Base-by-base conservation (phyloP, 2,329 filamentous ascomycete species). In the Thelonectria blattea region DNA sequence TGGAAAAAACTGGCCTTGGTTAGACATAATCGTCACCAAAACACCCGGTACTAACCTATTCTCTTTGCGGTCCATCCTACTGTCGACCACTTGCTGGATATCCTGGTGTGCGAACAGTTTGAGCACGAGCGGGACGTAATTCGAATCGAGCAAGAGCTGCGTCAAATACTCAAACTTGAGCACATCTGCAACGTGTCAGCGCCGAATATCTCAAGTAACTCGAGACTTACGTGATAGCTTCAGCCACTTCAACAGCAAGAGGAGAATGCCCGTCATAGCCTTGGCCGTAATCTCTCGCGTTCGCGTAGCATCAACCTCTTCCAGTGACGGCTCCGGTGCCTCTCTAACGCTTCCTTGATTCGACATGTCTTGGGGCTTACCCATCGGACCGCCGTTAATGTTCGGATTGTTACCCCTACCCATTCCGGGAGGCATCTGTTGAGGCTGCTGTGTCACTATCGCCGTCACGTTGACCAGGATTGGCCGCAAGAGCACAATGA, bases 91-190 rank as follows among this genome's bases (percentile, higher is more conserved):
- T 71, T 92, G 90, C 68, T 97, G 94, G 37, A 97, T 88, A 65
- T 99, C 96, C 75, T 97, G 93, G 72, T 97, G 89, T 51, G 94
- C 93, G 74, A 97, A 93, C 50, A 97, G 86, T 78, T 98, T 98
- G 32, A 99, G 80, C 22, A 97, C 90, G 30, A 99, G 81, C 1
- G 94, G 94, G 7, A 99, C 83, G 74, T 97, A 99, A 74, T 97
- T 98, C 4, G 92, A 95, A 76, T 99, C 95, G 27, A 99, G 84
- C 11, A 99, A 81, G 3, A 99, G 84, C 72, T 99, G 95, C 0
- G 93, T 94, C 71, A 99, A 80, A 71, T 97, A 98, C 77, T 99
- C 95, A 68, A 95, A 97, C 73, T 97, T 97, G 65, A 99, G 81
- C 27, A 98, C 86, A 73, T 99, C 92, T 96, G 63, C 45, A 24